Base-by-base conservation (phyloP, 495 filamentous ascomycete species). In the Penicillium dipodomyicola region DNA sequence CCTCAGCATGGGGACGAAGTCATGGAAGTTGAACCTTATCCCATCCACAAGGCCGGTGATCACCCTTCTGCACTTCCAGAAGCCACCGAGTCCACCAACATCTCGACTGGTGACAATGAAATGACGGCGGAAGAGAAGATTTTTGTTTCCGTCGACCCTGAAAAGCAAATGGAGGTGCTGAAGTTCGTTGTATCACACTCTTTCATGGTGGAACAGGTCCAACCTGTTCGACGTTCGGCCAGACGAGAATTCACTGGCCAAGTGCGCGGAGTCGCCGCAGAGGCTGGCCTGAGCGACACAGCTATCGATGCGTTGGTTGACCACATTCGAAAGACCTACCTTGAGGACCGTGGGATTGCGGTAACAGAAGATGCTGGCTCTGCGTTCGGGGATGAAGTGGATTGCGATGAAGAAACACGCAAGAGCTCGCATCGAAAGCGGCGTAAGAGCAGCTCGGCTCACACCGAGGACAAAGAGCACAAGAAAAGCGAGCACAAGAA, bases 331-430 rank as follows among this genome's bases (percentile, higher is more conserved):
- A 57, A 44, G 29, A 41, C 52, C 2, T 76, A 67, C 53, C 52
- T 70, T 10, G 54, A 62, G 4, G 6, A 46, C 8, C 37, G 48
- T 23, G 57, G 44, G 6, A 49, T 52, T 32, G 8, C 6, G 1
- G 23, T 20, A 4, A 25, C 20, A n/a, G 30, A 22, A 17, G 6
- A 39, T 40, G 60, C 56, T 2, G 61, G 55, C 0, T 53, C 54
- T 4, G 25, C 51, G 6, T 71, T 69, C 39, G 70, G 67, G 5
- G 55, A 68, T 17, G 65, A 71, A 43, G 52, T 67, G 20, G 57
- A 70, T 6, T 52, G 62, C 14, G 47, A 53, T 37, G 29, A 41
- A 33, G 35, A 56, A 33, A 19, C 20, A 22, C 22, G n/a, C 8
- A 23, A 37, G 9, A 9, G 5, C 9, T 45, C 25, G n/a, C 30